These are phyloP conservation scores for Cordyceps cateniannulata DNA, from an alignment of 2,329 filamentous ascomycete species.

Conservation along the genomic window DNA sequence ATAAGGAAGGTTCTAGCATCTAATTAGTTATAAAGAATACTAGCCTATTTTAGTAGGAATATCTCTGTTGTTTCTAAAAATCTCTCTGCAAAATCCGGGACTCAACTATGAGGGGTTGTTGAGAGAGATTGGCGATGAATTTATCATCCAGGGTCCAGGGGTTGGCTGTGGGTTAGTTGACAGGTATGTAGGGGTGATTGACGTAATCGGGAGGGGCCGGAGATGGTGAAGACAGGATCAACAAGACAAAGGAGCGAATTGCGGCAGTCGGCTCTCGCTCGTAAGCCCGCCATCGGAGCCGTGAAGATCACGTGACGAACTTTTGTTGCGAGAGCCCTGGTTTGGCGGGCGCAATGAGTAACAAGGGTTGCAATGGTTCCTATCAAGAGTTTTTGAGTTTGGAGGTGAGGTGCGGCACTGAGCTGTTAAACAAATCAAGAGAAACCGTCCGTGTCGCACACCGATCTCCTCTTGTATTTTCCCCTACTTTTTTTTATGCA, in stretches of 20 bases:
- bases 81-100: too few species aligned
- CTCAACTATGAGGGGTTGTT: too few species aligned
- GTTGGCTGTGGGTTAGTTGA: background rate
- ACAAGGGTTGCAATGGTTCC: background rate
- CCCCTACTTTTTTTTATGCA: background rate
- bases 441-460: background rate
- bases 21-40: too few species aligned
- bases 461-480: background rate
- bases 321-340: constrained; percentile 1
- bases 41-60: too few species aligned
- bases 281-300: background rate
- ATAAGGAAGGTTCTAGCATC: too few species aligned
- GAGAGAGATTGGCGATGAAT: too few species aligned
- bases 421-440: background rate
- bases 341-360: background rate
- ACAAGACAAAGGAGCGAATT: background rate
- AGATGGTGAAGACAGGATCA: background rate
- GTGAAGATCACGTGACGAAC: background rate
- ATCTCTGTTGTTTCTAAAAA: too few species aligned
- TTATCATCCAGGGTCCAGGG: too few species aligned
- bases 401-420: background rate
- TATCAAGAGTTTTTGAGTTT: background rate
- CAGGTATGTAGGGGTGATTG: background rate
- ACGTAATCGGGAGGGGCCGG: background rate
- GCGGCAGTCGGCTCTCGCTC: background rate